Base-by-base conservation (phyloP, 2,329 filamentous ascomycete genomes). In the Aureobasidium sp. region DNA sequence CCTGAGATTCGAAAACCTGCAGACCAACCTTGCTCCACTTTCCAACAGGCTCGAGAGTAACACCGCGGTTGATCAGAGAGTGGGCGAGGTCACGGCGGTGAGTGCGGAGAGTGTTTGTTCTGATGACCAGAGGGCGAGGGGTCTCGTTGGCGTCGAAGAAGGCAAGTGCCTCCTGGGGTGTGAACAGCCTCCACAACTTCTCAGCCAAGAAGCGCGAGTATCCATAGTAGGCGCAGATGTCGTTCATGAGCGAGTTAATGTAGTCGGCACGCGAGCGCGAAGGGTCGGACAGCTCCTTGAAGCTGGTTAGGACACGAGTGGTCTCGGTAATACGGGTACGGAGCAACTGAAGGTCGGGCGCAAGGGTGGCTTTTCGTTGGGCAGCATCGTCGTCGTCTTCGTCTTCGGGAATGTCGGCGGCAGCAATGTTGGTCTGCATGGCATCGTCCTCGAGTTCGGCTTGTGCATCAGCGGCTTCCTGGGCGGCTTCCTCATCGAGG, bases 71-170 rank as follows among this genome's bases (percentile, higher is more conserved):
- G 81, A 97, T 97, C 64, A 97, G 83, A 1, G 92, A 84, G 75
- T 97, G 92, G 10, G 94, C 94, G 20, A 99, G 87, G 66, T 96
- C 92, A 67, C 86, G 78, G 67, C 86, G 80, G 70, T 87, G 85
- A 17, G 86, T 87, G 68, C 91, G 88, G 63, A 99, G 84, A 9
- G 93, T 99, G 77, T 99, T 99, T 66, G 94, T 97, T 71, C 94
- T 87, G 73, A 99, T 95, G 67, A 99, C 94, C 63, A 99, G 87
- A 4, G 94, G 94, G 57, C 94, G 86, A 15, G 91, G 86, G 32
- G 90, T 91, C 78, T 99, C 94, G 85, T 99, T 99, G 70, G 93
- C 93, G 78, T 99, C 94, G 78, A 99, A 97, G 78, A 99, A 99
- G 61, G 92, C 92, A 69, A 97, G 95, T 0, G 94, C 94, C 78